Evolutionary conservation across 495 filamentous ascomycete species (phyloP).

Genomic region (Massariosphaeria phaeospora): DNA sequence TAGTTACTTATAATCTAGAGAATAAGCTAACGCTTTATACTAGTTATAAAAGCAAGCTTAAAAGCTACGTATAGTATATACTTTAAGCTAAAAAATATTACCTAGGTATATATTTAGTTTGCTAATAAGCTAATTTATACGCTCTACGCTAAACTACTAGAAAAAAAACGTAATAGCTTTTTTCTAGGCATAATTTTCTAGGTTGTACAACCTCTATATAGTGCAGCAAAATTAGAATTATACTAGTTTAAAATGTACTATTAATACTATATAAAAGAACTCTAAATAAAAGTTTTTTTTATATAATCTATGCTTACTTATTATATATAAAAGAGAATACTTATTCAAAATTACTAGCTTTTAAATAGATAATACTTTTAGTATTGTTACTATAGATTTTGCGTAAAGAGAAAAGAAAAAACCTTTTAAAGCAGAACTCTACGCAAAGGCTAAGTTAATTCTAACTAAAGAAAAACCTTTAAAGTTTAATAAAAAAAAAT

Average conservation of each 20-base stretch:
- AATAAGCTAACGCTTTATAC: neutral
- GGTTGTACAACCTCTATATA: neutral
- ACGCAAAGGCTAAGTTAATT: neutral
- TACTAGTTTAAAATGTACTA: too few species aligned
- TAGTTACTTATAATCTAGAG: neutral
- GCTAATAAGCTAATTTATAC: neutral
- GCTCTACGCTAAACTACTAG: neutral
- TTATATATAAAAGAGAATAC: neutral
- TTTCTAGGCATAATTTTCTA: neutral
- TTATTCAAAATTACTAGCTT: too few species aligned
- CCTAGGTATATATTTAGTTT: neutral
- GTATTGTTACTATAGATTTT: neutral
- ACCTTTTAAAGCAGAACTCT: neutral
- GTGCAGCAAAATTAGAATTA: neutral
- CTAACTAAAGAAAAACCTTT: neutral
- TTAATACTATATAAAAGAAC: neutral
- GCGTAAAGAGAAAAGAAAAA: neutral
- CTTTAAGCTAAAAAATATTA: neutral
- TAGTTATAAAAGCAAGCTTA: neutral
- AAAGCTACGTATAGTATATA: conserved; percentile 1
- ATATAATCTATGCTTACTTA: neutral
- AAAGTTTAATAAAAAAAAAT: neutral
- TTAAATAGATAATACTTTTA: neutral
- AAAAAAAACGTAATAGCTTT: neutral
- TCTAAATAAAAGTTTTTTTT: neutral